Evolutionary conservation across 306 rosid genomes (phyloP).

Genomic region (Sicyos baderoa): DNA sequence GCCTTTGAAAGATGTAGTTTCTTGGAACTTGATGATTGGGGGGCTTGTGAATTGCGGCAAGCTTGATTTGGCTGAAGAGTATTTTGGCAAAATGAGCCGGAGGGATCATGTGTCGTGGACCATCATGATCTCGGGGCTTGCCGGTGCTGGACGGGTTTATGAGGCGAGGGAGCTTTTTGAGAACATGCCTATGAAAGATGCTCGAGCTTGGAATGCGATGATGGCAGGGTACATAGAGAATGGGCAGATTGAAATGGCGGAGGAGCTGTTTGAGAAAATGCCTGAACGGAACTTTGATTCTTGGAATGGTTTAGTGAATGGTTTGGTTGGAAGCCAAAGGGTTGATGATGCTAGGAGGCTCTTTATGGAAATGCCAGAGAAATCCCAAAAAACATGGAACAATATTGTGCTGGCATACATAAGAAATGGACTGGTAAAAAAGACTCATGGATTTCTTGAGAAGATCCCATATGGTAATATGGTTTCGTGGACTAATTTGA

Average conservation of each 20-base stretch:
- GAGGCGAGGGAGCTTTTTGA: constrained; percentile 38
- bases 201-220: constrained; percentile 43
- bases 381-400: constrained; percentile 38
- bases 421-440: constrained; percentile 32
- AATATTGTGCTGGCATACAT: constrained; percentile 28
- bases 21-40: constrained; percentile 49
- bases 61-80: constrained; percentile 32
- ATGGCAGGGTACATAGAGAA: constrained; percentile 35
- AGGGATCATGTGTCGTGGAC: constrained; percentile 48
- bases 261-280: constrained; percentile 38
- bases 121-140: constrained; percentile 35
- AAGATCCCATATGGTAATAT: constrained; percentile 34
- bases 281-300: constrained; percentile 33
- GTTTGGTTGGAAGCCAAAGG: constrained; percentile 29
- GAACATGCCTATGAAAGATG: constrained; percentile 34
- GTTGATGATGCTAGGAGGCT: constrained; percentile 35
- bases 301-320: constrained; percentile 34
- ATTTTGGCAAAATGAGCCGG: constrained; percentile 26
- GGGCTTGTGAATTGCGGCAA: constrained; percentile 38
- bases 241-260: constrained; percentile 27
- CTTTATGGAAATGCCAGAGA: constrained; percentile 43
- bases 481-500: constrained; percentile 41
- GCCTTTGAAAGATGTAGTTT: constrained; percentile 39
- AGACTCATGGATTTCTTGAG: constrained; percentile 39
- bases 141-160: constrained; percentile 26